A percentile compares a stretch with the other conserved stretches of the same genome.
phyloP scores from a whole-genome alignment of 352 stramenopile species.

The Phytophthora fragariae region DNA sequence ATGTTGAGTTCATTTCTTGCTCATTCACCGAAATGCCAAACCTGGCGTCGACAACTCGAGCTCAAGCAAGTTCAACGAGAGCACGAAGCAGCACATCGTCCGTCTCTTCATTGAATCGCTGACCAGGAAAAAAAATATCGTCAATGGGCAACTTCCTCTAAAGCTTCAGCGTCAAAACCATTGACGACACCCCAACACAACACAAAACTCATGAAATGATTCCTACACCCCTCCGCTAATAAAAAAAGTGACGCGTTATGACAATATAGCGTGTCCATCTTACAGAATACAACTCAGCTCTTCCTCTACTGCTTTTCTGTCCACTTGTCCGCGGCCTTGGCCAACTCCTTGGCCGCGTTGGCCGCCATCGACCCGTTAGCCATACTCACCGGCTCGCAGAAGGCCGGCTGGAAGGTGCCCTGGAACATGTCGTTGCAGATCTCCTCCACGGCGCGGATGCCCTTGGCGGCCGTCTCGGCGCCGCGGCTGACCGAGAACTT shows the following conservation, averaged over 20 bases:
- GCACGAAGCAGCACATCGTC: conserved; percentile 6
- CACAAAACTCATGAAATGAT: not conserved
- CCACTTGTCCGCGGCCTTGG: conserved; percentile 3
- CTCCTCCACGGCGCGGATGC: conserved; percentile 78
- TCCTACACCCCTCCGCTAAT: conserved; percentile 12
- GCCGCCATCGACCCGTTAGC: conserved; percentile 19
- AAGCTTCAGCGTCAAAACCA: not conserved
- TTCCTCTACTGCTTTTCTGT: conserved; percentile 25
- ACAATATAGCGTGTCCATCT: conserved; percentile 3
- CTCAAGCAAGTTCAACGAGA: conserved; percentile 10
- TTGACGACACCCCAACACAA: conserved; percentile 7
- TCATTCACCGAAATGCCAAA: conserved; percentile 12
- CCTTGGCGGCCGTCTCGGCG: conserved; percentile 80
- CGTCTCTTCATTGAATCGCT: not conserved
- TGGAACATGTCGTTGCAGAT: conserved; percentile 91
- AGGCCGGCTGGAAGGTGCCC: conserved; percentile 73
- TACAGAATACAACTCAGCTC: not conserved
- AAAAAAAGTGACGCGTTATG: conserved; percentile 32
- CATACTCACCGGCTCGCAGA: conserved; percentile 53
- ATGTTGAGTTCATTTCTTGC: conserved; percentile 3
- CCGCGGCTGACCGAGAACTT: conserved; percentile 78
- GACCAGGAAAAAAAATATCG: not conserved
- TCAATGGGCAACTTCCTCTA: conserved; percentile 4
- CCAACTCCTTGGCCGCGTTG: conserved; percentile 9
- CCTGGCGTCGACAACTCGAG: conserved; percentile 15